Percentiles rank a stretch among this genome's conserved stretches.
These are phyloP conservation scores for Colletotrichum truncatum DNA, from an alignment of 2,329 filamentous ascomycete genomes.

Conservation along the genomic window DNA sequence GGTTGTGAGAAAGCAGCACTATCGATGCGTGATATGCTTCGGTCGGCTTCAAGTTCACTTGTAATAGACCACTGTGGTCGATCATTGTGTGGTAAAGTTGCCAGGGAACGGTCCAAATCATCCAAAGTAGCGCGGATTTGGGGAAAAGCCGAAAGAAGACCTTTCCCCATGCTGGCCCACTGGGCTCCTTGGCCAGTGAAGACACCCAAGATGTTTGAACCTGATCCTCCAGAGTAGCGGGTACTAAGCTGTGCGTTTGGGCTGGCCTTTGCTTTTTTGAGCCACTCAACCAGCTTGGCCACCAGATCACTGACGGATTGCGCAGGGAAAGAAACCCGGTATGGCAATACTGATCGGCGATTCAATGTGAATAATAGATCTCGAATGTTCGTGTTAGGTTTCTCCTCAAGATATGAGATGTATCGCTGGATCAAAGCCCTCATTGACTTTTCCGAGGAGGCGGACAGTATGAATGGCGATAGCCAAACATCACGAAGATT, in stretches of 20 bases:
- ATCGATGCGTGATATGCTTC: conserved; percentile 24
- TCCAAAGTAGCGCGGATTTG: conserved; percentile 25
- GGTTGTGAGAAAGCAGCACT: conserved; percentile 41
- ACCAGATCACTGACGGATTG: not conserved
- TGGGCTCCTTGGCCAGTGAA: conserved; percentile 46
- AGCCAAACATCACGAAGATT: not conserved
- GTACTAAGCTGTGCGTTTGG: not conserved
- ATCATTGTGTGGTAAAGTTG: conserved; percentile 30
- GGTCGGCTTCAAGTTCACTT: conserved; percentile 34
- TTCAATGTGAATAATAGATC: not conserved
- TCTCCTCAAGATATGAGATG: not conserved
- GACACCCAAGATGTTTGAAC: conserved; percentile 32
- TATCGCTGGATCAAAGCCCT: not conserved
- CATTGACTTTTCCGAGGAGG: not conserved
- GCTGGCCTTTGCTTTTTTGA: not conserved
- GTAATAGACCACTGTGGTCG: conserved; percentile 37
- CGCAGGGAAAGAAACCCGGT: not conserved
- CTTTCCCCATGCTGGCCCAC: conserved; percentile 37
- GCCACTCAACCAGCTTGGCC: not conserved
- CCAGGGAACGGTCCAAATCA: conserved; percentile 34
- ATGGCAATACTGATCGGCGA: not conserved
- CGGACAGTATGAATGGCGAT: not conserved
- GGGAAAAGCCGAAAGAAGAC: conserved; percentile 31
- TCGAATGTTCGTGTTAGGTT: not conserved
- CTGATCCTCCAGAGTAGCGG: not conserved